These are phyloP conservation scores for Hypocrella siamensis DNA, from an alignment of 2,329 filamentous ascomycete genomes.

Conservation along the genomic window DNA sequence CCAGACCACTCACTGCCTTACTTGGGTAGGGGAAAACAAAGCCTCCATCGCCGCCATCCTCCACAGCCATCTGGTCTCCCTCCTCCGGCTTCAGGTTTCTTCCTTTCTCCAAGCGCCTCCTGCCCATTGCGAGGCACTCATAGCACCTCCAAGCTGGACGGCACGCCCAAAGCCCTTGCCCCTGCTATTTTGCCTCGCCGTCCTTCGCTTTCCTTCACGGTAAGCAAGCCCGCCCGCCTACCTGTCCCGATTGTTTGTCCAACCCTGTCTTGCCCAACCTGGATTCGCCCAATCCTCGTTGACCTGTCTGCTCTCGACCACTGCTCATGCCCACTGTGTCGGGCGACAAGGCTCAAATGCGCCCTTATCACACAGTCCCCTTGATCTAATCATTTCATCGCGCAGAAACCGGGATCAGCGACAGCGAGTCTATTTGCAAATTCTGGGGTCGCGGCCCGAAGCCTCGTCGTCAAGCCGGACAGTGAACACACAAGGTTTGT, in stretches of 20 bases:
- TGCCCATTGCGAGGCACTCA: slow-evolving; percentile 24
- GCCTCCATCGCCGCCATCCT: slow-evolving; percentile 19
- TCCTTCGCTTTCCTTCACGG: slow-evolving; percentile 12
- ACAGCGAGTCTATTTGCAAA: too few relatives aligned
- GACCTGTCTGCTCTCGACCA: too few relatives aligned
- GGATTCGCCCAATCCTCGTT: slow-evolving; percentile 1
- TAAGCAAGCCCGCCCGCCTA: slow-evolving; percentile 11
- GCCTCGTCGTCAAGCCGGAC: too few relatives aligned
- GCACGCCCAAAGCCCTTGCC: slow-evolving; percentile 12
- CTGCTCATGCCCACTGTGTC: too few relatives aligned
- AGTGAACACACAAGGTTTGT: too few relatives aligned
- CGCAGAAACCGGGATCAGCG: too few relatives aligned
- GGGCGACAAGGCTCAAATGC: too few relatives aligned
- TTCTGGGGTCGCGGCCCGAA: too few relatives aligned
- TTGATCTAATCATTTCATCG: too few relatives aligned
- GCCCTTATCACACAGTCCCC: too few relatives aligned
- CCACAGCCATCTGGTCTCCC: slow-evolving; percentile 12
- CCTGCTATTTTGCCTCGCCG: slow-evolving; percentile 7
- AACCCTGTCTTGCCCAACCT: slow-evolving; percentile 4
- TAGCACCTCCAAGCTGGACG: slow-evolving; percentile 21
- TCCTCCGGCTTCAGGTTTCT: slow-evolving; percentile 8
- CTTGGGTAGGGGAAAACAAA: slow-evolving; percentile 24
- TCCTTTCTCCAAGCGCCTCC: slow-evolving; percentile 15
- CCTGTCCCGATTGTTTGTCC: slow-evolving; percentile 2
- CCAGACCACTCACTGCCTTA: too few relatives aligned